Evolutionary conservation across 192 early-diverging fungal species (phyloP).

Genomic region (Gamsiella multidivaricata): DNA sequence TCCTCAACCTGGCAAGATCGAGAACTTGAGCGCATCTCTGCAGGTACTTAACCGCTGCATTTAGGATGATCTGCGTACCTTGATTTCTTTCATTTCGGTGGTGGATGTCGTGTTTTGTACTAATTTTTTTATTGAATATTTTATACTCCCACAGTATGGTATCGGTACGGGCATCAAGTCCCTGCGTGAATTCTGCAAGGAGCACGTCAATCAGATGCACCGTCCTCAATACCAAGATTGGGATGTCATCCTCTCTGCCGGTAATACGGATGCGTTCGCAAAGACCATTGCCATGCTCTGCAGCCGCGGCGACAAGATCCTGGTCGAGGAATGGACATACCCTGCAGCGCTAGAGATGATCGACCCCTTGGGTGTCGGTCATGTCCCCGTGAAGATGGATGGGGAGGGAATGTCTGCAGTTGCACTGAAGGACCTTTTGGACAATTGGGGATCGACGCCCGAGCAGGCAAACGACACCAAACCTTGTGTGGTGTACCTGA

Average conservation of each 20-base stretch:
- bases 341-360: slow-evolving; percentile 67
- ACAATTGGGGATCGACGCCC: slow-evolving; percentile 48
- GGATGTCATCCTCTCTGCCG: slow-evolving; percentile 72
- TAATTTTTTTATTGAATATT: slow-evolving; percentile 11
- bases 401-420: slow-evolving; percentile 69
- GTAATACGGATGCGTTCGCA: slow-evolving; percentile 70
- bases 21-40: slow-evolving; percentile 36
- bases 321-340: slow-evolving; percentile 76
- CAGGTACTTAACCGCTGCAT: no score
- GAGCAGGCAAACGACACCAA: slow-evolving; percentile 49
- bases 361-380: slow-evolving; percentile 58
- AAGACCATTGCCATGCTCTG: slow-evolving; percentile 69
- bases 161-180: slow-evolving; percentile 62
- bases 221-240: slow-evolving; percentile 68
- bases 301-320: slow-evolving; percentile 66
- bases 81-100: neutral
- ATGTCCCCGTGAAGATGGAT: slow-evolving; percentile 67
- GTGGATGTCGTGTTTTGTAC: neutral
- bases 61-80: neutral
- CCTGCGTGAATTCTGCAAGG: slow-evolving; percentile 56
- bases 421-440: slow-evolving; percentile 58
- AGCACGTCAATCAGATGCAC: slow-evolving; percentile 62
- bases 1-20: slow-evolving; percentile 33
- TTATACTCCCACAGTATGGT: slow-evolving; percentile 65
- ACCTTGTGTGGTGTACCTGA: slow-evolving; percentile 71